Percentiles rank a stretch among this genome's conserved stretches.
These are phyloP conservation scores for Chlorociboria aeruginascens DNA, from an alignment of 495 filamentous ascomycete species.

Conservation along the genomic window DNA sequence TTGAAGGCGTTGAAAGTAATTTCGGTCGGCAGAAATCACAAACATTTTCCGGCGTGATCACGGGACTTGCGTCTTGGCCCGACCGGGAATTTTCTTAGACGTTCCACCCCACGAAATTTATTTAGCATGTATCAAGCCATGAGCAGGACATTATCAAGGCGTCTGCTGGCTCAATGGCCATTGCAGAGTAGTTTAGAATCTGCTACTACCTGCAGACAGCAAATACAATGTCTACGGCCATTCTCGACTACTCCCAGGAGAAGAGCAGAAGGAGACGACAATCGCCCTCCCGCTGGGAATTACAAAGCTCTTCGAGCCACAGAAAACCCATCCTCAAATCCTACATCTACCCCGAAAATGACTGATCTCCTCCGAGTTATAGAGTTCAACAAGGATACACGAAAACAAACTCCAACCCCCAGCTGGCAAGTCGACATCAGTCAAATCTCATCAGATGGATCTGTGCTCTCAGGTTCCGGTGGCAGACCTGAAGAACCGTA, in stretches of 20 bases:
- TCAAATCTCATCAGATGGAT: background rate
- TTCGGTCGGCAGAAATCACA: background rate
- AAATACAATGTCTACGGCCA: slow-evolving; percentile 25
- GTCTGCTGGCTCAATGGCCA: slow-evolving; percentile 32
- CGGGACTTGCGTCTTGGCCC: too few relatives aligned
- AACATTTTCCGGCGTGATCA: background rate
- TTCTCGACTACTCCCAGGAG: slow-evolving; percentile 28
- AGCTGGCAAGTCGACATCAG: background rate
- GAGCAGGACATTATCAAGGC: slow-evolving; percentile 29
- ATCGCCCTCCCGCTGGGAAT: background rate
- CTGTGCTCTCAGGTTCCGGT: background rate
- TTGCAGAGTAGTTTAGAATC: slow-evolving; percentile 20
- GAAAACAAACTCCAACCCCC: background rate
- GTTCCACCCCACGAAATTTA: background rate
- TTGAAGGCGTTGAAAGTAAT: slow-evolving; percentile 7
- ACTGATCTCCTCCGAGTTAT: background rate
- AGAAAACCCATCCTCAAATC: slow-evolving; percentile 6
- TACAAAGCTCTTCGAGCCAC: background rate
- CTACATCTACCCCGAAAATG: slow-evolving; percentile 5
- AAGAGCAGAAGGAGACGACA: slow-evolving; percentile 13
- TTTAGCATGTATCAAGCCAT: slow-evolving; percentile 19
- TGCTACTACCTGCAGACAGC: slow-evolving; percentile 13
- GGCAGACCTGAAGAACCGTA: slow-evolving; percentile 26
- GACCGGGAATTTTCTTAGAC: slow-evolving; percentile 9
- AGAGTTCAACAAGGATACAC: background rate